Conservation (phyloP, 768 basidiomycete genomes). For the Lactarius vividus region DNA sequence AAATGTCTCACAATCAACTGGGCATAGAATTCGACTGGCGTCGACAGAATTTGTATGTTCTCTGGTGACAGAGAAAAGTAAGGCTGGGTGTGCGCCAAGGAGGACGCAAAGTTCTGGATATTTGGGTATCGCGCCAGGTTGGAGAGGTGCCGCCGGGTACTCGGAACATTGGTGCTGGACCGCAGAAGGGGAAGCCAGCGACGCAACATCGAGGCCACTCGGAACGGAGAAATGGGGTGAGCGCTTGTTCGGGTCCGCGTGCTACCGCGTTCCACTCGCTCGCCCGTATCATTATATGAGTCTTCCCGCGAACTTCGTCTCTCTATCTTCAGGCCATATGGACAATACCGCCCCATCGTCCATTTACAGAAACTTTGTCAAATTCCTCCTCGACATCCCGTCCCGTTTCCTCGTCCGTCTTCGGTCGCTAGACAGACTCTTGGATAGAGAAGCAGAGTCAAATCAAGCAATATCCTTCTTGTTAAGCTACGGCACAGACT, state of each 20-base stretch:
- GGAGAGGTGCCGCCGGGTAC: background rate
- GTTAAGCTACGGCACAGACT: constrained; percentile 13
- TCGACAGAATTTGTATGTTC: constrained; percentile 21
- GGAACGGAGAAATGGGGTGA: background rate
- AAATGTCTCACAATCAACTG: constrained; percentile 22
- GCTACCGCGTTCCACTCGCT: background rate
- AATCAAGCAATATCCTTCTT: constrained; percentile 7
- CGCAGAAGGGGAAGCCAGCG: background rate
- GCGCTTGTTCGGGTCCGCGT: background rate
- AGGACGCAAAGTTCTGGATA: constrained; percentile 21
- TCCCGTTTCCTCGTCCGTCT: constrained; percentile 10
- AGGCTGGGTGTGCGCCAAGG: constrained; percentile 26
- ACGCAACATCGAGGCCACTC: background rate
- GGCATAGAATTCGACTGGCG: constrained; percentile 21
- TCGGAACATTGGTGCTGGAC: background rate
- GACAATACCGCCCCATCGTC: background rate
- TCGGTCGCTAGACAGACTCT: constrained; percentile 11
- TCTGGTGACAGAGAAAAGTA: constrained; percentile 23
- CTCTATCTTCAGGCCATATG: background rate
- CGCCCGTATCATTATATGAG: constrained; percentile 5
- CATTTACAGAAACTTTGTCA: constrained; percentile 1
- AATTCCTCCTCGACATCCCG: constrained; percentile 10
- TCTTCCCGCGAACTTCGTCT: background rate
- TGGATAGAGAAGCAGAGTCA: constrained; percentile 11
- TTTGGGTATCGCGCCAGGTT: constrained; percentile 10